Conservation (phyloP, 2,329 filamentous ascomycete species). For the Stemphylium lycopersici region DNA sequence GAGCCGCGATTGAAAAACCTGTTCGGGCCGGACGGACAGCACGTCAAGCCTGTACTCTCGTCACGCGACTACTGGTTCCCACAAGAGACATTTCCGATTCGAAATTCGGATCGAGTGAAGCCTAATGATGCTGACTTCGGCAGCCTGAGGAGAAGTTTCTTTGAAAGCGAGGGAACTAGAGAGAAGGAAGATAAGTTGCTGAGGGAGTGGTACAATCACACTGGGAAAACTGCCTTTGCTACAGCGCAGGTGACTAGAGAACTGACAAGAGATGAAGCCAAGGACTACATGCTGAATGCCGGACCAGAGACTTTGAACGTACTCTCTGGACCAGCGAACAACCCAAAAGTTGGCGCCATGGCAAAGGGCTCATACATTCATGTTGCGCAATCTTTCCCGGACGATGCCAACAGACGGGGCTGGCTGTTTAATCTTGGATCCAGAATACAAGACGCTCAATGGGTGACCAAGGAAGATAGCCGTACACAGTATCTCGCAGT, state of each 20-base stretch:
- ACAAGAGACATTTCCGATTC: slow-evolving; percentile 59
- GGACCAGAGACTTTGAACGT: slow-evolving; percentile 47
- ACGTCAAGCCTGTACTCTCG: slow-evolving; percentile 56
- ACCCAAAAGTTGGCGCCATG: slow-evolving; percentile 54
- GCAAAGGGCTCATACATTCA: slow-evolving; percentile 51
- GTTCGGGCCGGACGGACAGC: slow-evolving; percentile 59
- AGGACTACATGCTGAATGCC: slow-evolving; percentile 52
- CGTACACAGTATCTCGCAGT: slow-evolving; percentile 64
- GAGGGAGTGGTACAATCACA: slow-evolving; percentile 61
- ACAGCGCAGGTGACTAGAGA: slow-evolving; percentile 48
- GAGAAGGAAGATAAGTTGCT: slow-evolving; percentile 54
- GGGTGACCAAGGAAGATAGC: slow-evolving; percentile 51
- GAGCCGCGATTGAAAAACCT: slow-evolving; percentile 55
- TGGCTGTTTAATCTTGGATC: slow-evolving; percentile 65
- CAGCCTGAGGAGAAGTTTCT: slow-evolving; percentile 54
- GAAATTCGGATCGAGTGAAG: slow-evolving; percentile 12
- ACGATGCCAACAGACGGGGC: slow-evolving; percentile 43
- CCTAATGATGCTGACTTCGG: slow-evolving; percentile 13
- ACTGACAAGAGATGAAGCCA: slow-evolving; percentile 48
- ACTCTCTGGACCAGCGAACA: slow-evolving; percentile 57
- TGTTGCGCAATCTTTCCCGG: slow-evolving; percentile 49
- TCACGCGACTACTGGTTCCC: slow-evolving; percentile 59
- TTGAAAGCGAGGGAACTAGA: slow-evolving; percentile 49
- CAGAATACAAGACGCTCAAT: slow-evolving; percentile 58
- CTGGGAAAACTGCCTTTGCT: slow-evolving; percentile 51